Evolutionary conservation across 176 grass and related monocot species (phyloP).

Genomic region (Alopecurus myosuroides): DNA sequence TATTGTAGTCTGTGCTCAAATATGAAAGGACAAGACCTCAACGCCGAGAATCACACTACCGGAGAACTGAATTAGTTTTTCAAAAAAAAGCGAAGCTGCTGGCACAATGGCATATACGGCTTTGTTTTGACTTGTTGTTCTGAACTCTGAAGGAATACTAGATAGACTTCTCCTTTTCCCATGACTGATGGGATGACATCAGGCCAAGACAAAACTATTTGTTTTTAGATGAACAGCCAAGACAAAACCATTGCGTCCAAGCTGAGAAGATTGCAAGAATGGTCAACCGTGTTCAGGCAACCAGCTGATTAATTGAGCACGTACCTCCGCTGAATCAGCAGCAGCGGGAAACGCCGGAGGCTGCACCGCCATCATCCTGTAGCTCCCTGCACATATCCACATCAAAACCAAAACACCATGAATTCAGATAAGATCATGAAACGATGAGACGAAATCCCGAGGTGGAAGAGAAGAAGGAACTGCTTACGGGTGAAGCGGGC

Average conservation of each 20-base stretch:
- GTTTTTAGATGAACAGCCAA: no score
- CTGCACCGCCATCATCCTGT: constrained; percentile 4
- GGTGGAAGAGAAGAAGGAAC: background rate
- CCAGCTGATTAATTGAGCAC: background rate
- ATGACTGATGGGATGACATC: background rate
- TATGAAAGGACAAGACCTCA: background rate
- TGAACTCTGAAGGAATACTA: background rate
- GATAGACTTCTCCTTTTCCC: background rate
- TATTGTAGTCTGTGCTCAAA: background rate
- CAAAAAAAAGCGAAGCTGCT: background rate
- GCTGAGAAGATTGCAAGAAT: no score
- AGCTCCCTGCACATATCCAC: constrained; percentile 12
- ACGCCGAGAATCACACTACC: background rate
- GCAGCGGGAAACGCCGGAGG: background rate
- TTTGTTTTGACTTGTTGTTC: background rate
- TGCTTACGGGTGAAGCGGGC: constrained; percentile 45
- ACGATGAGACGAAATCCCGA: no score
- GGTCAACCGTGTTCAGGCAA: background rate
- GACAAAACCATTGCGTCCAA: no score
- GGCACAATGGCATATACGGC: background rate
- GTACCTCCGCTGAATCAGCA: constrained; percentile 20
- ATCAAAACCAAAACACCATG: background rate
- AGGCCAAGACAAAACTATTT: background rate
- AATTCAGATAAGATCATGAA: background rate
- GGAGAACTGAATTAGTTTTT: background rate